Evolutionary conservation across 768 basidiomycete genomes (phyloP), one percentile per base, ranked within the genome.

Genomic region (Gloeophyllum trabeum): DNA sequence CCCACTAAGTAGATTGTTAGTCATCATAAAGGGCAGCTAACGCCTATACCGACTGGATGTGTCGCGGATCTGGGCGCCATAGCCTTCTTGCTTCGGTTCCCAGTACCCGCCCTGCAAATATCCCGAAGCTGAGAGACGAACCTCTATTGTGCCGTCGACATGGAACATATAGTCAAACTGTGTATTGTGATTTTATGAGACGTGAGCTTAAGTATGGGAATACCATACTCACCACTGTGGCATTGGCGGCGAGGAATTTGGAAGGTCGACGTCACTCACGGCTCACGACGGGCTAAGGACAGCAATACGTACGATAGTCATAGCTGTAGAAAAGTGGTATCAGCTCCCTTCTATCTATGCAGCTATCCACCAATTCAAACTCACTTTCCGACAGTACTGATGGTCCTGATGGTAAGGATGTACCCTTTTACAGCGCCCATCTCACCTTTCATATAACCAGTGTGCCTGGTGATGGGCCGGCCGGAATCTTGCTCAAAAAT

Each of bases 81-180:
- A 79, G 0, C 59, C 50, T 3, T 60, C 60, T 55, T 77, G 70
- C 14, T 63, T 53, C 1, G 61, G 46, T 24, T 72, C 69, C 70
- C 75, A 80, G 53, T 66, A 76, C 10, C 72, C 76, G 35, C 73
- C 77, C 59, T 81, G 79, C 41, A 81, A 61, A 52, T 82, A 82
- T 1, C 79, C 80, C 3, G 77, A 79, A 0, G 80, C 79, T 5
- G 78, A 80, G 14, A 80, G 24, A 1, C 75, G 65, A n/a, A 80
- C 75, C 59, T 82, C 79, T 19, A 82, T 69, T 2, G 77, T 78
- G 3, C 80, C 79, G 47, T 81, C 79, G 14, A 79, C 53, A 44
- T 73, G 69, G 63, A 81, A 80, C 2, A 70, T 71, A 53, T 80
- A 81, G 48, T 81, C 79, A 52, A 79, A 81, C 68, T 59, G 43